Evolutionary conservation across 306 rosid species (phyloP), one percentile per base, ranked within the genome.

Genomic region (Coriaria nepalensis): DNA sequence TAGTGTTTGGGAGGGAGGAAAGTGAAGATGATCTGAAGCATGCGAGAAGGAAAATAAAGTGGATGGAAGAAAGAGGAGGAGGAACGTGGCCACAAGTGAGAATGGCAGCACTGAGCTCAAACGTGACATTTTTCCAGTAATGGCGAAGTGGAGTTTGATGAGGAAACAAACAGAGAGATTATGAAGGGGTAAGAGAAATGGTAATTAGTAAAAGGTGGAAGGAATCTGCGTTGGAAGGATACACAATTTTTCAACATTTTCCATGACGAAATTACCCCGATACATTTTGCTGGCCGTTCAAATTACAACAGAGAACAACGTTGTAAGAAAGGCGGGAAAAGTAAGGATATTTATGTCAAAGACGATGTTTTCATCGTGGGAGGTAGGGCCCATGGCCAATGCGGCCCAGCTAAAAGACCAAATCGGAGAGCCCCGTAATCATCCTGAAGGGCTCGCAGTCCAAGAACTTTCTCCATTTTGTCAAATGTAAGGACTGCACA

Each of bases 41-140:
- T 58, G 62, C 6, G 80, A 66, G 60, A 47, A 47, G 51, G 68
- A 37, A 47, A 60, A 9, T 2, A 48, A 8, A 55, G 45, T 62
- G 10, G 68, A 48, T 48, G 57, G 65, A 34, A 7, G 49, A 35
- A 37, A 50, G 38, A 61, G 35, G 32, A 64, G 45, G 6, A 60
- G 39, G 11, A 58, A 36, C 20, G 43, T 45, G 7, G 40, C 10
- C 2, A 59, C 40, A 52, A 62, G 38, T 41, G 47, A 47, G 56
- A 62, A 55, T 7, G 64, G 44, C 1, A 47, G 73, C n/a, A n/a
- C n/a, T 35, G 60, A 41, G 2, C 35, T 12, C 33, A 0, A 41
- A 45, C 57, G 8, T 13, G 40, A 38, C 73, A 74, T 66, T 57
- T 35, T 34, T 35, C 13, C 10, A 15, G 20, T 7, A 45, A 45